These are phyloP conservation scores for Plasmodium gallinaceum DNA, from an alignment of 169 alveolate species.

Conservation along the genomic window DNA sequence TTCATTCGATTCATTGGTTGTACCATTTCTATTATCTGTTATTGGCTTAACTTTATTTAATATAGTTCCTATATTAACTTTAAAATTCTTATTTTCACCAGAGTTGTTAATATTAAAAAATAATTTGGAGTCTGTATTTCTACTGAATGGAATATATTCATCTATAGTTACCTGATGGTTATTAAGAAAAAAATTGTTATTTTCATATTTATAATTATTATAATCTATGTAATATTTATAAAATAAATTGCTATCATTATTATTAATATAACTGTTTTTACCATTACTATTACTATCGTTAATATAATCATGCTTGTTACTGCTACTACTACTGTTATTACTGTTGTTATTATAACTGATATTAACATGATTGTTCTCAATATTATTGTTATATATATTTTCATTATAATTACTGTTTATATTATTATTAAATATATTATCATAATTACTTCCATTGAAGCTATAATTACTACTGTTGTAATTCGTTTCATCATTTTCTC, in stretches of 20 bases:
- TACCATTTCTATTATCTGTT: not conserved
- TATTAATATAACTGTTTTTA: not conserved
- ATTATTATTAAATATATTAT: not conserved
- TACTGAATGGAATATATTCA: no score
- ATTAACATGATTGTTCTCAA: not conserved
- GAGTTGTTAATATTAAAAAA: no score
- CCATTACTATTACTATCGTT: not conserved
- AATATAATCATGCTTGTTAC: not conserved
- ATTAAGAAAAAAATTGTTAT: not conserved
- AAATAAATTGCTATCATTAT: not conserved
- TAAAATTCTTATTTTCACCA: not conserved
- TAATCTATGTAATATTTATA: not conserved
- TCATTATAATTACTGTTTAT: not conserved
- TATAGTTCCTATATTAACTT: not conserved
- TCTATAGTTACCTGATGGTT: not conserved
- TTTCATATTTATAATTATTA: not conserved
- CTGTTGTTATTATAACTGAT: not conserved
- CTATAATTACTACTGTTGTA: not conserved
- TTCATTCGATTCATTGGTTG: not conserved
- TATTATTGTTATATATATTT: not conserved
- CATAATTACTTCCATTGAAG: not conserved
- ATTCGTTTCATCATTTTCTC: not conserved
- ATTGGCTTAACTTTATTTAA: not conserved
- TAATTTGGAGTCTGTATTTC: no score
- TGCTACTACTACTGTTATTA: not conserved